These are phyloP conservation scores for Peniophora sp. DNA, from an alignment of 1,284 basidiomycete species.

Conservation along the genomic window DNA sequence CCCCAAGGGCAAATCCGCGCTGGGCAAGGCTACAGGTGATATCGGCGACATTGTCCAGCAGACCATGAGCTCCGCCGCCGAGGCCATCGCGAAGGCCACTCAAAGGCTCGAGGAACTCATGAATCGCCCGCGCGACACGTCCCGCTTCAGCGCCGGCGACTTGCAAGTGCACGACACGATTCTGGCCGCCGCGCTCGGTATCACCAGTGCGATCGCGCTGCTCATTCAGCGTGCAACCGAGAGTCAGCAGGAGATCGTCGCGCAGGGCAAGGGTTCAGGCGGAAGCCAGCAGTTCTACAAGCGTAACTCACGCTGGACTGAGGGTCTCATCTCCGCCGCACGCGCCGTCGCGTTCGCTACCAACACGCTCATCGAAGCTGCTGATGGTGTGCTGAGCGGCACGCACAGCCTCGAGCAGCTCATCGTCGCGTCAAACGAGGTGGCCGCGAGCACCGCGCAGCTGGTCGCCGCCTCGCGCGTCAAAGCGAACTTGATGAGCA, in stretches of 20 bases:
- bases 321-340: slow-evolving; percentile 96
- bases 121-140: slow-evolving; percentile 78
- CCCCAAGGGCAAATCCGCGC: slow-evolving; percentile 73
- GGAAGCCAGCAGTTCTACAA: slow-evolving; percentile 98
- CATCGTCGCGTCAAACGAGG: slow-evolving; percentile 98
- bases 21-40: slow-evolving; percentile 82
- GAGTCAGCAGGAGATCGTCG: slow-evolving; percentile 96
- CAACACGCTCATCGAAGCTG: slow-evolving; percentile 93
- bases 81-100: slow-evolving; percentile 91
- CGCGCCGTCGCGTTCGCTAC: slow-evolving; percentile 98
- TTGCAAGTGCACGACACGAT: slow-evolving; percentile 98
- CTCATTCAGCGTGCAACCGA: slow-evolving; percentile 96
- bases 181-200: slow-evolving; percentile 86
- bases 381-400: slow-evolving; percentile 94
- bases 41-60: slow-evolving; percentile 95
- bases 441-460: slow-evolving; percentile 94
- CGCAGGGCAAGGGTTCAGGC: slow-evolving; percentile 88
- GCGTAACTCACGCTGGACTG: slow-evolving; percentile 99
- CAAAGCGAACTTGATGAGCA: slow-evolving; percentile 97
- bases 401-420: slow-evolving; percentile 97
- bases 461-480: slow-evolving; percentile 97
- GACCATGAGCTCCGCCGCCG: slow-evolving; percentile 92
- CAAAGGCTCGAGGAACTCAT: slow-evolving; percentile 86
- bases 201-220: slow-evolving; percentile 91
- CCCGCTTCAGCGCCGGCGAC: slow-evolving; percentile 84